Evolutionary conservation across 2,329 filamentous ascomycete genomes (phyloP), one percentile per base, ranked within the genome.

Genomic region (Paradendryphiella salina): DNA sequence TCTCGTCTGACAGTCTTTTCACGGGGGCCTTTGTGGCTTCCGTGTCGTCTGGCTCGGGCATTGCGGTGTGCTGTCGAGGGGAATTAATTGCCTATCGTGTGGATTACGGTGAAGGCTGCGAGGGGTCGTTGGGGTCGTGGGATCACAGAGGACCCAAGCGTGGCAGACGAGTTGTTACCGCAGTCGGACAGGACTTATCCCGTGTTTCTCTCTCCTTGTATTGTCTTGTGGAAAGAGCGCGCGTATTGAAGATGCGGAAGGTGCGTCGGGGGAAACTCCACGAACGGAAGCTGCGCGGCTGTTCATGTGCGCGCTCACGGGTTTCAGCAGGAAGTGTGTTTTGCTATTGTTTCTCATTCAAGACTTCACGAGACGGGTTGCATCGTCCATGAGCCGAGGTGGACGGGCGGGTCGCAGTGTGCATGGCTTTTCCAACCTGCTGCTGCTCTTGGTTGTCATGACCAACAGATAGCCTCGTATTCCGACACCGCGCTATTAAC

Each of bases 1-100:
- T 32, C 21, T 21, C 29, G 18, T 18, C 20, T 18, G n/a, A 15
- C 8, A 26, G 39, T 5, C 13, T 8, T 5, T 31, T 7, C 14
- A 45, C 45, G 8, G 45, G 23, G 6, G 33, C 46, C 15, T 38
- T 34, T 28, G 39, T 45, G 34, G 46, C 40, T n/a, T 20, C 20
- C 6, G 34, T 14, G 5, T 38, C 31, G 14, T 46, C 35, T 5
- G 21, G 9, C 15, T 17, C 20, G n/a, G 47, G 23, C 47, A 50
- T 50, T 35, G 15, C 11, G 28, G 17, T 10, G 28, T 35, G 29
- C 14, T 3, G 7, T 14, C 13, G 21, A 4, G 34, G 2, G 23
- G 23, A 6, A 26, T 10, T 10, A 6, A 26, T 10, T 10, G 23
- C 23, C 6, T 26, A 10, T 26, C 8, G 23, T 6, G 8, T 26